Evolutionary conservation across 83 land plant genomes (phyloP), one percentile per base, ranked within the genome.

Genomic region (Picea mariana): DNA sequence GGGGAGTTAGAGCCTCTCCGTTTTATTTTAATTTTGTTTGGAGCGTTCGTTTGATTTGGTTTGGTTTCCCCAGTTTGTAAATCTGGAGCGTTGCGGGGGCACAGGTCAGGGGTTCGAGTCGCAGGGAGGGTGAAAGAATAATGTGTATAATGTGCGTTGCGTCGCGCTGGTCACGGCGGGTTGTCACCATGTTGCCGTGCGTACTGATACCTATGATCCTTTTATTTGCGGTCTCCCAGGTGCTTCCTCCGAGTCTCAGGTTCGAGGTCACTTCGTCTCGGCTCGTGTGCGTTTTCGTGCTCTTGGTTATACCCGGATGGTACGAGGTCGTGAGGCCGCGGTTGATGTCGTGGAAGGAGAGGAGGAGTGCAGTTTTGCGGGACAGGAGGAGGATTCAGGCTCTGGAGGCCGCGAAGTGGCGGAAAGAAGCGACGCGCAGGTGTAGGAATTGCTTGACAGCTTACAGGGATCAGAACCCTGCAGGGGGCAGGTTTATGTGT

Each of bases 171-270:
- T n/a, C n/a, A n/a, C n/a, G n/a, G n/a, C n/a, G n/a, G n/a, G n/a
- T n/a, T n/a, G 91, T 91, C 73, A 89, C 95, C 77, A 93, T 95
- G 95, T 87, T 95, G 26, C 95, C 97, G 76, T 95, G 94, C 91
- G 86, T 95, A 52, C 90, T 93, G 23, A 87, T 95, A 59, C 94
- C 97, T 40, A 86, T 93, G 11, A 84, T 93, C 15, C 82, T 87
- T 2, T 80, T 92, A 15, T 95, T 94, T 94, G 94, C 92, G 1
- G 69, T 95, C 9, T 95, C 97, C 24, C 97, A 93, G 92, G 80
- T 91, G 16, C 83, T 95, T 72, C 97, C 97, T n/a, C 95, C 95
- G 9, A 84, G 86, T 15, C 84, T 88, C 83, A 79, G 95, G 52
- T 88, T 95, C 58, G 97, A 95, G 86, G 83, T 91, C 59, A 95